phyloP scores from a whole-genome alignment of 345 rosid species.

The Psidium guajava region DNA sequence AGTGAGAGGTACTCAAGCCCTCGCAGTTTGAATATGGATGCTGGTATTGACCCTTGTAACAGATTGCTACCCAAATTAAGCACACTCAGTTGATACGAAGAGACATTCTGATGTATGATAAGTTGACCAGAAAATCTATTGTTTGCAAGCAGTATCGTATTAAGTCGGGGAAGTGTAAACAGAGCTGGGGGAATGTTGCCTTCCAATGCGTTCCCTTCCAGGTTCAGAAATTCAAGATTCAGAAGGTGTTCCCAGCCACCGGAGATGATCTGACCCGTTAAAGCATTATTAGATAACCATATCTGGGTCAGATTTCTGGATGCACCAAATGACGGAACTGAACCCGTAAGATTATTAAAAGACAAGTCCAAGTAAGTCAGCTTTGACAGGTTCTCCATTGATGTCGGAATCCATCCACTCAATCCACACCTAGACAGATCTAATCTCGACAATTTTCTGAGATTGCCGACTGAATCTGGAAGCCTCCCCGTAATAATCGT shows the following conservation, averaged over 20 bases:
- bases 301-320: slow-evolving; percentile 9
- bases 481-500: slow-evolving; percentile 12
- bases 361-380: slow-evolving; percentile 26
- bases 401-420: slow-evolving; percentile 10
- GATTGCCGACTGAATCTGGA: slow-evolving; percentile 20
- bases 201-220: slow-evolving; percentile 9
- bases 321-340: slow-evolving; percentile 10
- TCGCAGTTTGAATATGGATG: background rate
- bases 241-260: slow-evolving; percentile 11
- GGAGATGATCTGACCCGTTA: slow-evolving; percentile 14
- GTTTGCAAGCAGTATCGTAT: background rate
- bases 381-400: slow-evolving; percentile 10
- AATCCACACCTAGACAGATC: slow-evolving; percentile 1
- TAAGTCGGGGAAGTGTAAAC: slow-evolving; percentile 2
- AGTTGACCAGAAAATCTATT: slow-evolving; percentile 19
- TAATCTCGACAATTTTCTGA: slow-evolving; percentile 4
- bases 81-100: background rate
- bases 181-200: slow-evolving; percentile 22
- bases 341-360: slow-evolving; percentile 12
- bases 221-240: slow-evolving; percentile 13
- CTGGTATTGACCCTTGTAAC: slow-evolving; percentile 20
- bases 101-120: background rate
- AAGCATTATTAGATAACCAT: slow-evolving; percentile 5
- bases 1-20: slow-evolving; percentile 11
- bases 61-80: slow-evolving; percentile 30